Percentiles rank a stretch among this genome's conserved stretches.
Evolutionary conservation across 2,329 filamentous ascomycete species (phyloP).

Genomic region (Alternaria solani): DNA sequence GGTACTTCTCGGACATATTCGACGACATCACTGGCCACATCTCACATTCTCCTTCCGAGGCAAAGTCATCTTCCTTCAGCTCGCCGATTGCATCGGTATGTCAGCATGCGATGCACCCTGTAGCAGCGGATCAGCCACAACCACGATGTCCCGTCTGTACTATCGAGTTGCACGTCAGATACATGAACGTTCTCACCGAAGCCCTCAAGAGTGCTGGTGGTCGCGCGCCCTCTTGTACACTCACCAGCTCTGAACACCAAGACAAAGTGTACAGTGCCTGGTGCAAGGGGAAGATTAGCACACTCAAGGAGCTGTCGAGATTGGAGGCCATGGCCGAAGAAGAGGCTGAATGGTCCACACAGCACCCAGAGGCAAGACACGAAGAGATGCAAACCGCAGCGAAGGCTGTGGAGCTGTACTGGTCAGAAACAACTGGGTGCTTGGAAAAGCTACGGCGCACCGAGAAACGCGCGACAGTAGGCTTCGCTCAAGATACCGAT

Average conservation of each 20-base stretch:
- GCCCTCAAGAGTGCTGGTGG: conserved; percentile 32
- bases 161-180: conserved; percentile 36
- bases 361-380: conserved; percentile 16
- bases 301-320: conserved; percentile 28
- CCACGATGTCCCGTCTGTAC: conserved; percentile 41
- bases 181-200: conserved; percentile 34
- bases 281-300: conserved; percentile 32
- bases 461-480: conserved; percentile 22
- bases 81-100: conserved; percentile 29
- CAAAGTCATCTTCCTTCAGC: conserved; percentile 6
- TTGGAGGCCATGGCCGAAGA: conserved; percentile 32
- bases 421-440: conserved; percentile 26
- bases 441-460: conserved; percentile 2
- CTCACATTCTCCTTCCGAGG: conserved; percentile 2
- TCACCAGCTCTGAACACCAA: conserved; percentile 32
- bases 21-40: conserved; percentile 34
- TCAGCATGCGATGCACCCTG: conserved; percentile 34
- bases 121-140: conserved; percentile 16
- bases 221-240: conserved; percentile 27
- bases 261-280: conserved; percentile 35
- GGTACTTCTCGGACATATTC: conserved; percentile 43
- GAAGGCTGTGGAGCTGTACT: conserved; percentile 37
- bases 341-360: conserved; percentile 29
- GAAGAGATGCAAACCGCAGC: conserved; percentile 33
- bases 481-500: conserved; percentile 31